phyloP scores from a whole-genome alignment of 139 green algal species.

The Coelastrella sp. region DNA sequence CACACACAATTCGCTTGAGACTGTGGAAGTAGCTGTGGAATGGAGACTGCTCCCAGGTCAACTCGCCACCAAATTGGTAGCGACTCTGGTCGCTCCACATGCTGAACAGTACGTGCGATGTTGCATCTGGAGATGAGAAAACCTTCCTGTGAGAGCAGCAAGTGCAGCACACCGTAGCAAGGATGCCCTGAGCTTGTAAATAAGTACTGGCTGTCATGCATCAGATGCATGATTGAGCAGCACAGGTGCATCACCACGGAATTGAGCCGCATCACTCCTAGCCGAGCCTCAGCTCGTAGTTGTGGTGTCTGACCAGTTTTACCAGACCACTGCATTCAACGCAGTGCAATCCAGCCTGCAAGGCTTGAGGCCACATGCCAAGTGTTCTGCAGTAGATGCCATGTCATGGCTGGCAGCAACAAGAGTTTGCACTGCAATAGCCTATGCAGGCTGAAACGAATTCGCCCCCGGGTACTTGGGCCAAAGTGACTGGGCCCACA shows the following conservation, averaged over 20 bases:
- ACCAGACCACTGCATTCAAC: neutral
- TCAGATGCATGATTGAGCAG: neutral
- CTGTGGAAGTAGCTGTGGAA: constrained; percentile 8
- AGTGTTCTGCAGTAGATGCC: neutral
- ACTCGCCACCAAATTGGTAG: neutral
- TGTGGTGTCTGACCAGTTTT: neutral
- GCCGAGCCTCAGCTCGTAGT: neutral
- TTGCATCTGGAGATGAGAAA: neutral
- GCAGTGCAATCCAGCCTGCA: neutral
- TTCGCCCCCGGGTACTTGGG: neutral
- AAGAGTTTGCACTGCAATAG: neutral
- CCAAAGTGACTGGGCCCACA: neutral
- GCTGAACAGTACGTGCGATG: neutral
- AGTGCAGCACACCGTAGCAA: neutral
- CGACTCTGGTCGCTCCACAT: constrained; percentile 11
- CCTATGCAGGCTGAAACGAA: neutral
- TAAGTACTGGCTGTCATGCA: neutral
- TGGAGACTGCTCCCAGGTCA: neutral
- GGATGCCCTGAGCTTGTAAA: neutral
- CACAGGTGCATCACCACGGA: neutral
- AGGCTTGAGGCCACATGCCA: neutral
- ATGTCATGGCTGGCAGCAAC: neutral
- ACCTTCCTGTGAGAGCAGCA: neutral
- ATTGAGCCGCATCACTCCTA: neutral
- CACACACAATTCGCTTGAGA: neutral